Evolutionary conservation across 1,139 yeast genomes (phyloP), one percentile per base, ranked within the genome.

Genomic region (Lodderomyces oxycetoniae): DNA sequence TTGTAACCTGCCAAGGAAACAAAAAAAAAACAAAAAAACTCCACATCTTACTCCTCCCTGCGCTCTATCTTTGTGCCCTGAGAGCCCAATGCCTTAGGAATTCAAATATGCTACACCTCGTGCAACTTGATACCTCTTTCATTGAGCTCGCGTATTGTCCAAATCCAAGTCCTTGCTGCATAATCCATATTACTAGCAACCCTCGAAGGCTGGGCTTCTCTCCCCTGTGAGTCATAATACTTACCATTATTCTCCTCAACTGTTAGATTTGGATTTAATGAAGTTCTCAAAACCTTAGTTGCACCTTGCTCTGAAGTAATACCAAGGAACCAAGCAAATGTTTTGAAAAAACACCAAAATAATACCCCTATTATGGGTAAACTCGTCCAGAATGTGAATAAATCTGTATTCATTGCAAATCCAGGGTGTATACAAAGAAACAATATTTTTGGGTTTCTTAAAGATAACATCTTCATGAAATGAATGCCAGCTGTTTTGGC

Each of bases 401-500:
- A 55, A 45, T 80, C 80, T 3, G 96, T 80, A 49, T 79, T 79
- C 80, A 84, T 77, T 10, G 85, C 86, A 41, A 85, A 71, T 0
- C 96, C 96, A 0, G 96, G 96, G 49, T 86, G 93, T 1, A 86
- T 86, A 1, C 88, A 72, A 31, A 77, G 55, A 38, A 80, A 75
- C 23, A 79, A 55, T 6, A 87, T 66, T 22, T 74, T 67, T 0
- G 95, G 94, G 52, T 83, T 71, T 41, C 79, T 68, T 32, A 74
- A 62, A 0, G 91, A 75, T 26, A 87, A 54, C 58, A 79, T 69
- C 46, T 78, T 77, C 48, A 80, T 73, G 44, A 79, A 72, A 47
- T 86, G 95, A 30, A 87, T 84, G 1, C 85, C 84, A 0, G 88
- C 85, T 1, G 85, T 75, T 52, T 87, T 87, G 9, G 94, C 84